Base-by-base conservation (phyloP, 306 rosid genomes). In the Pyrus communis region DNA sequence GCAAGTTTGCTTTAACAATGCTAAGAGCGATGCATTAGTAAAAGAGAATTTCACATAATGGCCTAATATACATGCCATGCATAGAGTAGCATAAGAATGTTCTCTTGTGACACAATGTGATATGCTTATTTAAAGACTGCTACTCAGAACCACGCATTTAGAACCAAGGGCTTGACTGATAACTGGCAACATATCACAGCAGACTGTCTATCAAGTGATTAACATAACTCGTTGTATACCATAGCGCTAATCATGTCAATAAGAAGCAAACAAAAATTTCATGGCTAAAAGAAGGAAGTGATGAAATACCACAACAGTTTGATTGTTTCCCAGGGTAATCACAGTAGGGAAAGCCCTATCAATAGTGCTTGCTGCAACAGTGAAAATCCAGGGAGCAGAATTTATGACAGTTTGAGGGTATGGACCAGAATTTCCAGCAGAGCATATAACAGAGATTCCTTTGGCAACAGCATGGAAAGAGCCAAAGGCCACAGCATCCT, bases 391-490 rank as follows among this genome's bases (percentile, higher is more conserved):
- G 13, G 91, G 93, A 13, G 91, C 84, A 15, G 88, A 84, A 57
- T 87, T 89, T 63, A 84, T 87, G 69, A 85, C 89, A 45, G 89
- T 85, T 75, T 87, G 93, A 79, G 93, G 54, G 75, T 80, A 82
- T 14, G 91, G 88, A 7, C 93, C 91, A 49, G 87, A 84, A 70
- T 89, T 89, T 75, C 93, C 89, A 63, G 84, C 93, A 27, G 91
- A 87, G 69, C 87, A 87, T 9, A 85, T 83, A 14, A 87, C 88
- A 59, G 90, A 82, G 73, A 84, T 64, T 42, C 90, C 91, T 80
- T 80, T 87, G 68, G 87, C 78, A 0, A 78, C 89, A 45, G 88
- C 91, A 71, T 87, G 89, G 75, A 85, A 87, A 51, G 93, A 85
- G 43, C 93, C 91, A 73, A 89, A 80, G 51, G 91, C 80, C 49